Conservation (phyloP, 768 basidiomycete species). For the Dioszegia hungarica region DNA sequence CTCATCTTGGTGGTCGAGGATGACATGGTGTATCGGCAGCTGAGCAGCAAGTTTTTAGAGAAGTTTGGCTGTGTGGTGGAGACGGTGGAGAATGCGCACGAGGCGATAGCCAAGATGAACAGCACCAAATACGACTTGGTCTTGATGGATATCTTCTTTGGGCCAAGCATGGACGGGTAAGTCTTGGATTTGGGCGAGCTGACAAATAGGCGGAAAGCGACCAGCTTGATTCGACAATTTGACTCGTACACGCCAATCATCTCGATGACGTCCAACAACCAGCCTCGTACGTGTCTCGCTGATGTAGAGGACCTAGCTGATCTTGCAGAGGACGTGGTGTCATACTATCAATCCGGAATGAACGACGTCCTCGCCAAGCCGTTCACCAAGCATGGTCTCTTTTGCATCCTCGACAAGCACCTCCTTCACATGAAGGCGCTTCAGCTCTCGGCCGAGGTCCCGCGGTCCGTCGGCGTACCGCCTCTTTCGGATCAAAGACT, state of each 20-base stretch:
- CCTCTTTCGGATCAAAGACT: slow-evolving; percentile 48
- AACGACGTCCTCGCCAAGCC: slow-evolving; percentile 96
- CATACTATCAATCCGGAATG: slow-evolving; percentile 60
- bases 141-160: slow-evolving; percentile 93
- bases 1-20: slow-evolving; percentile 91
- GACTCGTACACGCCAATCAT: slow-evolving; percentile 95
- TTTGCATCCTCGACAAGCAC: slow-evolving; percentile 95
- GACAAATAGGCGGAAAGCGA: slow-evolving; percentile 55
- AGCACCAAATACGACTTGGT: slow-evolving; percentile 92
- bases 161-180: slow-evolving; percentile 51
- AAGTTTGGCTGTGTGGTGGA: slow-evolving; percentile 93
- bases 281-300: slow-evolving; percentile 63
- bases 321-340: slow-evolving; percentile 37
- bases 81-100: slow-evolving; percentile 86
- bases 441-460: slow-evolving; percentile 63
- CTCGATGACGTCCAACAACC: slow-evolving; percentile 94
- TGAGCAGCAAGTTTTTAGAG: slow-evolving; percentile 88
- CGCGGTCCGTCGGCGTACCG: slow-evolving; percentile 65
- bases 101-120: slow-evolving; percentile 94
- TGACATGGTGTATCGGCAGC: slow-evolving; percentile 79
- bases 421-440: slow-evolving; percentile 80
- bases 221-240: slow-evolving; percentile 88
- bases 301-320: background rate
- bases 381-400: slow-evolving; percentile 86
- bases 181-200: background rate